phyloP scores from a whole-genome alignment of 2,329 filamentous ascomycete species.

The Phaeosphaeria sp. region DNA sequence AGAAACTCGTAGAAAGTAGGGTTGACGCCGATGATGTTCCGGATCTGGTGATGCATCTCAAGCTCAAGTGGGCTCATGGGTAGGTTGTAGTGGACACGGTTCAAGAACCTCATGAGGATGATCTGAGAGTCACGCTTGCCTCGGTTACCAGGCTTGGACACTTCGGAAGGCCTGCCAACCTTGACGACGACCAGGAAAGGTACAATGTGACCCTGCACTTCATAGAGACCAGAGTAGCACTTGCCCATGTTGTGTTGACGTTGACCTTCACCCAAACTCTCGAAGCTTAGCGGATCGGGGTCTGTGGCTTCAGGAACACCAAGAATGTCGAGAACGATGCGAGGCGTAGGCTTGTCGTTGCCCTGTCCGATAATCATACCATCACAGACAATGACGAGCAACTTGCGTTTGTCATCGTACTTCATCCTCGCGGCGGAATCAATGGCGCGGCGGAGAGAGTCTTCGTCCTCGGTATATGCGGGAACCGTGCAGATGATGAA shows the following conservation, averaged over 20 bases:
- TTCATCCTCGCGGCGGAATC: constrained; percentile 94
- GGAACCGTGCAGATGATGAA: constrained; percentile 98
- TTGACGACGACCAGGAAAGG: constrained; percentile 97
- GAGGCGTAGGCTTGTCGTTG: constrained; percentile 92
- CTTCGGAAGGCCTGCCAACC: constrained; percentile 84
- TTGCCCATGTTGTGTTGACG: constrained; percentile 99
- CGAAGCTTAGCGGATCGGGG: constrained; percentile 94
- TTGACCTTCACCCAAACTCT: constrained; percentile 91
- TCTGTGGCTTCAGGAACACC: constrained; percentile 93
- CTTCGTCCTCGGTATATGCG: constrained; percentile 97
- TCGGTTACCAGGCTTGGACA: constrained; percentile 82
- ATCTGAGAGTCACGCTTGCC: constrained; percentile 99
- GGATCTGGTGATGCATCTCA: constrained; percentile 98
- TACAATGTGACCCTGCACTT: constrained; percentile 97
- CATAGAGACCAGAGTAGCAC: constrained; percentile 95
- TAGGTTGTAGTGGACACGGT: constrained; percentile 96
- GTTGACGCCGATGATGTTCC: constrained; percentile 98
- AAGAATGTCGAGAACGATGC: constrained; percentile 95
- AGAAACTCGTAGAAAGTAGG: constrained; percentile 98
- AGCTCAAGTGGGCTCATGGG: constrained; percentile 96
- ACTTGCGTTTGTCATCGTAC: constrained; percentile 98
- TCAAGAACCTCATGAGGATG: constrained; percentile 98
- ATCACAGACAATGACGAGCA: constrained; percentile 90
- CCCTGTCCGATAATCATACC: constrained; percentile 99
- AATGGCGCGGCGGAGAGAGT: constrained; percentile 93